A percentile compares a stretch with the other conserved stretches of the same genome.
Evolutionary conservation across 345 rosid species (phyloP).

Genomic region (Brassica cretica): DNA sequence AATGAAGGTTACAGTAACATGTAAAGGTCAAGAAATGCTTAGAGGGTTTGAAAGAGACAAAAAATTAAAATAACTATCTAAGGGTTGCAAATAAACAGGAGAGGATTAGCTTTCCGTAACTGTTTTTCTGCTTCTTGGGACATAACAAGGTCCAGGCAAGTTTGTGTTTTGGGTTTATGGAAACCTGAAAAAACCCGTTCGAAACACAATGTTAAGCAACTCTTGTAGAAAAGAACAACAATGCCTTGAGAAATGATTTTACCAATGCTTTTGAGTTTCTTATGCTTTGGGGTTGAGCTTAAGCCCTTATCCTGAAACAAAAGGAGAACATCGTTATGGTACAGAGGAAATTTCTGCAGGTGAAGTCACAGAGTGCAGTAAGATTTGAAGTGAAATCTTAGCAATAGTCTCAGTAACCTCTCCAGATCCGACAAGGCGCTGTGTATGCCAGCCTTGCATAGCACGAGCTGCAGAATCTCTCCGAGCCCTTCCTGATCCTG

Average conservation of each 20-base stretch:
- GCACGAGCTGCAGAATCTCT: constrained; percentile 89
- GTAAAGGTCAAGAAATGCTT: not conserved
- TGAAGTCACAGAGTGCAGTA: not conserved
- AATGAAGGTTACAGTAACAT: constrained; percentile 2
- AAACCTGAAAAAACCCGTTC: constrained; percentile 47
- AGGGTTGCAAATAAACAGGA: constrained; percentile 13
- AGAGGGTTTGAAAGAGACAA: not conserved
- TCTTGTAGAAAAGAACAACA: constrained; percentile 4
- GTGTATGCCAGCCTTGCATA: constrained; percentile 88
- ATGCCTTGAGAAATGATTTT: constrained; percentile 18
- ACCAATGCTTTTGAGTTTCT: constrained; percentile 77
- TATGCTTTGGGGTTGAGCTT: constrained; percentile 55
- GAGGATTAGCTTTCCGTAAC: constrained; percentile 49
- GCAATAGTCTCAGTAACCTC: constrained; percentile 56
- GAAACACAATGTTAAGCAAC: constrained; percentile 24
- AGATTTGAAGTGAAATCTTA: constrained; percentile 41
- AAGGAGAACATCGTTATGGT: constrained; percentile 17
- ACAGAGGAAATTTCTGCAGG: not conserved
- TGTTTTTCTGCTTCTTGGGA: constrained; percentile 42
- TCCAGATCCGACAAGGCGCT: constrained; percentile 65
- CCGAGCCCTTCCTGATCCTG: constrained; percentile 70
- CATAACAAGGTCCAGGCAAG: constrained; percentile 44
- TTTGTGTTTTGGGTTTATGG: constrained; percentile 49
- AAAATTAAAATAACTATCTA: not conserved
- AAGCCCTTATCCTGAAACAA: constrained; percentile 52